A percentile compares a stretch with the other conserved stretches of the same genome.
Conservation (phyloP, 495 filamentous ascomycete species). For the Hyaloscypha variabilis region DNA sequence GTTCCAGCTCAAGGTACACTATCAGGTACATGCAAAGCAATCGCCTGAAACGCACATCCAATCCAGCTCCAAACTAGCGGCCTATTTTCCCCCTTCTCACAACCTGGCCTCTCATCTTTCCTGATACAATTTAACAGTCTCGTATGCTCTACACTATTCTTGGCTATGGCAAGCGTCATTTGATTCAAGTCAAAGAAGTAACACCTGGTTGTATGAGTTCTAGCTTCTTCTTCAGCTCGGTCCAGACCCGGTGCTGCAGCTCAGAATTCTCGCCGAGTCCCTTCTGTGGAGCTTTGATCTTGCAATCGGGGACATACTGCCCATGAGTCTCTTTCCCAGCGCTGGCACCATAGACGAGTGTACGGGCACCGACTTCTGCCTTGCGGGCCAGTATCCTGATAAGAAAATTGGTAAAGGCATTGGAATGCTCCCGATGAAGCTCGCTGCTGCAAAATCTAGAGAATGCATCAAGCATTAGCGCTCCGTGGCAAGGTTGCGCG, state of each 20-base stretch:
- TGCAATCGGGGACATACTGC: slow-evolving; percentile 38
- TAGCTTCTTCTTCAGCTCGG: slow-evolving; percentile 35
- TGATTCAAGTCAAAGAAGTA: not conserved
- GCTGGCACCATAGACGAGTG: slow-evolving; percentile 40
- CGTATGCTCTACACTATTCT: no score
- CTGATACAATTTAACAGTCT: no score
- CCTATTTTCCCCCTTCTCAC: no score
- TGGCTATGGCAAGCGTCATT: no score
- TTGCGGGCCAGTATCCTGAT: slow-evolving; percentile 29
- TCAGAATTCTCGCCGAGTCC: slow-evolving; percentile 30
- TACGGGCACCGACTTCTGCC: slow-evolving; percentile 44
- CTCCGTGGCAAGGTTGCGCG: no score
- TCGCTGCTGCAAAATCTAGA: slow-evolving; percentile 34
- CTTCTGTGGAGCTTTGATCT: slow-evolving; percentile 26
- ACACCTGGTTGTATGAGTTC: slow-evolving; percentile 28
- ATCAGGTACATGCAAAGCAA: no score
- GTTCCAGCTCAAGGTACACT: no score
- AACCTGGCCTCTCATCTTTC: no score
- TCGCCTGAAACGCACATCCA: no score
- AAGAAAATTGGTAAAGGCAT: not conserved
- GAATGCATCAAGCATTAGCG: slow-evolving; percentile 1
- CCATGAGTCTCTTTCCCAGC: slow-evolving; percentile 39
- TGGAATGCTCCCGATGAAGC: slow-evolving; percentile 32
- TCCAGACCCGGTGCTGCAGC: slow-evolving; percentile 37
- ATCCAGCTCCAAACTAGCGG: no score